A percentile compares a stretch with the other conserved stretches of the same genome.
phyloP scores from a whole-genome alignment of 23 red algal genomes.

The Gracilaria gracilis region DNA sequence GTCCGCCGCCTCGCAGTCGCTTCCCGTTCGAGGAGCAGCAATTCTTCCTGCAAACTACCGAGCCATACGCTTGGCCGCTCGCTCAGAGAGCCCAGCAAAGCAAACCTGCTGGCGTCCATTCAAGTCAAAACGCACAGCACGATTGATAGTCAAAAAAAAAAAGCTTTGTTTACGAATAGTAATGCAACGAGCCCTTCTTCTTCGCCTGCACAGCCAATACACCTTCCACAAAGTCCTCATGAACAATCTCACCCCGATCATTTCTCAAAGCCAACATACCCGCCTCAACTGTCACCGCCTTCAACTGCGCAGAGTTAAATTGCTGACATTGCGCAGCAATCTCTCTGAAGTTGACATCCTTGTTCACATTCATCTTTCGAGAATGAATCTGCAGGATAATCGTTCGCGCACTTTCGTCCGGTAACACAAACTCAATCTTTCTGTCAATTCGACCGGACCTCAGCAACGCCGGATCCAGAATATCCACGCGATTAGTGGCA shows the following conservation, averaged over 20 bases:
- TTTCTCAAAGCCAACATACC: slow-evolving; percentile 92
- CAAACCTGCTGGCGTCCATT: background rate
- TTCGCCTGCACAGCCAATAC: slow-evolving; percentile 97
- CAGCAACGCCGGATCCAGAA: slow-evolving; percentile 96
- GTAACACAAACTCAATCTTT: slow-evolving; percentile 98
- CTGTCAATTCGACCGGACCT: slow-evolving; percentile 95
- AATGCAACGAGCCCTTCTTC: slow-evolving; percentile 97
- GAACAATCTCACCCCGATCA: slow-evolving; percentile 89
- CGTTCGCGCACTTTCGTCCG: slow-evolving; percentile 91
- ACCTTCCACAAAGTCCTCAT: slow-evolving; percentile 99
- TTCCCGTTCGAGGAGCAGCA: background rate
- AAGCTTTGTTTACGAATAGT: slow-evolving; percentile 82
- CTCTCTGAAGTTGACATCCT: slow-evolving; percentile 96
- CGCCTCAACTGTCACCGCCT: slow-evolving; percentile 98
- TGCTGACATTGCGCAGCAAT: slow-evolving; percentile 94
- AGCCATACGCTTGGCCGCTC: background rate
- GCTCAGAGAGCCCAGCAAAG: no score
- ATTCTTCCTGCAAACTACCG: no score
- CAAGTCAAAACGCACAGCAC: no score
- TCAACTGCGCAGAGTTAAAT: slow-evolving; percentile 96
- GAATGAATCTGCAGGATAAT: slow-evolving; percentile 98
- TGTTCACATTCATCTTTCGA: slow-evolving; percentile 98
- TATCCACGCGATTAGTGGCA: slow-evolving; percentile 98
- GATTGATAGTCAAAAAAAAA: no score
- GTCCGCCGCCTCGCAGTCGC: background rate